These are phyloP conservation scores for Ogataea pilisensis DNA, from an alignment of 805 yeast genomes.

Conservation along the genomic window DNA sequence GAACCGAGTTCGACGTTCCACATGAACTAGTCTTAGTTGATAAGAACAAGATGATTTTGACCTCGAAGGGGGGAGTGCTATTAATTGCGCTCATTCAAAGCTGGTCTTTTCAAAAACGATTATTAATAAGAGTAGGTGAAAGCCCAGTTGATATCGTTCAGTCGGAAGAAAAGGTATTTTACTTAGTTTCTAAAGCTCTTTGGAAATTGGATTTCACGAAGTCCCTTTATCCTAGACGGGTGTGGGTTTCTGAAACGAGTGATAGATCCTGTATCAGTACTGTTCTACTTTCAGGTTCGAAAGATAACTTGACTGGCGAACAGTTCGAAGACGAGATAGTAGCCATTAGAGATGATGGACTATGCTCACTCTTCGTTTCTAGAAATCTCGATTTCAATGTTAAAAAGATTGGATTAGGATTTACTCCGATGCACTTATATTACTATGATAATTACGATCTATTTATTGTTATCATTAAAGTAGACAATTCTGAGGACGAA, in stretches of 20 bases:
- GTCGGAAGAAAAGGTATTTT: constrained; percentile 4
- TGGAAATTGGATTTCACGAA: constrained; percentile 25
- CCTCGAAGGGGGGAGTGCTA: constrained; percentile 24
- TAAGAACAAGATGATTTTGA: constrained; percentile 8
- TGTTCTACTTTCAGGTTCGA: constrained; percentile 7
- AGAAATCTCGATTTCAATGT: constrained; percentile 13
- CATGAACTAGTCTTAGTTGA: constrained; percentile 8
- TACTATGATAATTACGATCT: constrained; percentile 22
- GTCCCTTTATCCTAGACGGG: constrained; percentile 25
- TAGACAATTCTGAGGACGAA: constrained; percentile 1
- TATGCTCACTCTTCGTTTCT: constrained; percentile 22
- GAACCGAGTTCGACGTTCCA: constrained; percentile 5
- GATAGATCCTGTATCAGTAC: constrained; percentile 19
- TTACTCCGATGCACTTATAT: constrained; percentile 25
- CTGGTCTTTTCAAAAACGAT: not conserved
- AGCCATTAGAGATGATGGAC: constrained; percentile 32
- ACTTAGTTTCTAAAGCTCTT: constrained; percentile 19
- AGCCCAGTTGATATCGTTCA: constrained; percentile 16
- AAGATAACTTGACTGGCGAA: constrained; percentile 3
- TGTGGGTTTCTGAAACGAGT: constrained; percentile 23
- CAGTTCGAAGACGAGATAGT: constrained; percentile 18
- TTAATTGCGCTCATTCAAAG: constrained; percentile 1
- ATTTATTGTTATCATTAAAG: constrained; percentile 18
- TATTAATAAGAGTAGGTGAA: constrained; percentile 15
- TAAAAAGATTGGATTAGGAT: constrained; percentile 23